phyloP scores from a whole-genome alignment of 495 filamentous ascomycete genomes.

The Aspergillus wentii region DNA sequence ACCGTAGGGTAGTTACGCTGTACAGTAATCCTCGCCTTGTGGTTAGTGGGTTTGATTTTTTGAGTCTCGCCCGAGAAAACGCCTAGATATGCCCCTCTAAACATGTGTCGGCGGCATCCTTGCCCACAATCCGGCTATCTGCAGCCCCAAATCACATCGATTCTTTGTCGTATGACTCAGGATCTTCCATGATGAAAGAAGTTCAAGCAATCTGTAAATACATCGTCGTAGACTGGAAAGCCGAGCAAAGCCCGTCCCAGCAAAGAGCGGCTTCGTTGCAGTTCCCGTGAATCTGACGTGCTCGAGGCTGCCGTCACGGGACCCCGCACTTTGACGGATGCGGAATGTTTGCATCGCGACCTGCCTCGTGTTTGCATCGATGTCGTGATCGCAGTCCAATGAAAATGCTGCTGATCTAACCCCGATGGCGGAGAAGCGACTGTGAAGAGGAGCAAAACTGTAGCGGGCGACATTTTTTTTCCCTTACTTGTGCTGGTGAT shows the following conservation, averaged over 20 bases:
- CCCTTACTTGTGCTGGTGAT: slow-evolving; percentile 11
- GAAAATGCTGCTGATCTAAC: slow-evolving; percentile 31
- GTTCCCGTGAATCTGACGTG: too few species aligned
- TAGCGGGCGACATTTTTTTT: slow-evolving; percentile 17
- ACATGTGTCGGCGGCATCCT: too few species aligned
- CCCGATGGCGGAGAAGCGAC: slow-evolving; percentile 38
- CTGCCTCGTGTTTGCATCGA: slow-evolving; percentile 33
- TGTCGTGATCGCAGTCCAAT: slow-evolving; percentile 48
- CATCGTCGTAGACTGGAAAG: too few species aligned
- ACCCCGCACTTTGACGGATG: slow-evolving; percentile 24
- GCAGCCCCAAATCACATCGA: too few species aligned
- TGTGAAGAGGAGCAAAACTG: not conserved
- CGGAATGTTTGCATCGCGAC: slow-evolving; percentile 28
- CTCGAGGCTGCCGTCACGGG: slow-evolving; percentile 31
- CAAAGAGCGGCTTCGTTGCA: too few species aligned
- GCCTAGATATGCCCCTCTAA: too few species aligned
- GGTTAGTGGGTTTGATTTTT: not conserved
- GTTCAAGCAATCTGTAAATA: too few species aligned
- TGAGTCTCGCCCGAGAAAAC: not conserved
- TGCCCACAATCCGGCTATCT: too few species aligned
- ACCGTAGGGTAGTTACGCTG: too few species aligned
- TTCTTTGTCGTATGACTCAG: too few species aligned
- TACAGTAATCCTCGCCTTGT: too few species aligned
- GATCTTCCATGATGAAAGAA: too few species aligned
- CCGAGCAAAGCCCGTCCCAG: slow-evolving; percentile 20